These are phyloP conservation scores for Diophrys appendiculata DNA, from an alignment of 73 alveolate genomes.

Conservation along the genomic window DNA sequence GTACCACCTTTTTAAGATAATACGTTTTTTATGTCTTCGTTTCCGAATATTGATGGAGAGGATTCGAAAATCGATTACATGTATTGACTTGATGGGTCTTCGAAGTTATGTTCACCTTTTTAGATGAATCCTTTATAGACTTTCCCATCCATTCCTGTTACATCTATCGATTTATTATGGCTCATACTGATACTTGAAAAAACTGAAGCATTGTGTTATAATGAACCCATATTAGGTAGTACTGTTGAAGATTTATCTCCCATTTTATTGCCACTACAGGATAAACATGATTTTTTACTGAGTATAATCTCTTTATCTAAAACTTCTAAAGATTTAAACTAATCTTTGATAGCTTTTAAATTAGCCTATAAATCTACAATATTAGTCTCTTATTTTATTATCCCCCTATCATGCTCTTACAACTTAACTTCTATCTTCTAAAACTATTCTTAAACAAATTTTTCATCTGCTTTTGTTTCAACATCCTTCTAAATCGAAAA, in stretches of 20 bases:
- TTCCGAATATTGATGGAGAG: background rate
- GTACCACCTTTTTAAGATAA: background rate
- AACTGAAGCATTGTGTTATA: no score
- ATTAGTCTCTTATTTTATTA: background rate
- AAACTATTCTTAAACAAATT: background rate
- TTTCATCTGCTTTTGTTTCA: background rate
- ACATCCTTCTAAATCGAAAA: background rate
- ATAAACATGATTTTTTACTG: background rate
- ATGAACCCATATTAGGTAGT: no score
- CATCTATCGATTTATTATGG: background rate
- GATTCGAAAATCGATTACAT: no score
- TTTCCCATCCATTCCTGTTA: slow-evolving; percentile 1
- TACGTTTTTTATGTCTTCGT: background rate
- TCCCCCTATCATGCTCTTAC: background rate
- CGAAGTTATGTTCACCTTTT: background rate
- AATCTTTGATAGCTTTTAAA: background rate
- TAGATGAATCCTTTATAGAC: background rate
- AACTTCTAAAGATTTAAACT: background rate
- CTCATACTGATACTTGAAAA: background rate
- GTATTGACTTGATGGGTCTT: background rate
- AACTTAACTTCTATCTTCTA: background rate
- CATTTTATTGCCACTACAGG: background rate
- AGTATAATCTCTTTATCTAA: background rate
- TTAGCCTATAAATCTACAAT: background rate
- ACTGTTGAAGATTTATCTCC: no score